These are phyloP conservation scores for Daldinia loculata DNA, from an alignment of 495 filamentous ascomycete species.

Conservation along the genomic window DNA sequence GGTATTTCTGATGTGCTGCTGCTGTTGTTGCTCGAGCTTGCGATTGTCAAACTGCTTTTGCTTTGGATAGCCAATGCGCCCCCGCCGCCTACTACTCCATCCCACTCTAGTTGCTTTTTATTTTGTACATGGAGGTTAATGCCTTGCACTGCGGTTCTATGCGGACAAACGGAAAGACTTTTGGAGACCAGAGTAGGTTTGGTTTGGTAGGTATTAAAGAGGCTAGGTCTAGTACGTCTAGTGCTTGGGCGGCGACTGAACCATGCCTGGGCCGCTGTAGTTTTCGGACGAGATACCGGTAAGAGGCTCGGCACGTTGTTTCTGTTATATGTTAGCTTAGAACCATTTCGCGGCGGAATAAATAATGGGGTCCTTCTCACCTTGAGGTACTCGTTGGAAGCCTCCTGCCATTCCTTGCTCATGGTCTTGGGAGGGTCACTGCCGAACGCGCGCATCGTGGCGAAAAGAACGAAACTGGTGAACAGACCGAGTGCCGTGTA, in stretches of 20 bases:
- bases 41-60: conserved; percentile 31
- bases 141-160: conserved; percentile 43
- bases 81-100: conserved; percentile 30
- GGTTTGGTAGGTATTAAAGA: conserved; percentile 7
- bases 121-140: conserved; percentile 35
- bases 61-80: conserved; percentile 36
- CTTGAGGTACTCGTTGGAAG: conserved; percentile 88
- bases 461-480: conserved; percentile 71
- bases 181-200: conserved; percentile 6
- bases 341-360: not conserved
- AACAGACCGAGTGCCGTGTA: conserved; percentile 72
- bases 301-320: conserved; percentile 88
- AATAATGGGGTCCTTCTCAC: conserved; percentile 54
- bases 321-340: conserved; percentile 56
- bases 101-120: conserved; percentile 34
- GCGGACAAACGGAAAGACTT: conserved; percentile 51
- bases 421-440: conserved; percentile 81
- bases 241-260: conserved; percentile 70
- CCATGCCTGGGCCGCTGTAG: conserved; percentile 81
- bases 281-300: conserved; percentile 83
- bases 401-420: conserved; percentile 95
- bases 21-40: conserved; percentile 17
- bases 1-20: conserved; percentile 10
- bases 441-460: conserved; percentile 68
- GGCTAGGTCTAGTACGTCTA: conserved; percentile 46